A percentile compares a stretch with the other conserved stretches of the same genome.
These are phyloP conservation scores for Epichloe gansuensis DNA, from an alignment of 2,329 filamentous ascomycete genomes.

Conservation along the genomic window DNA sequence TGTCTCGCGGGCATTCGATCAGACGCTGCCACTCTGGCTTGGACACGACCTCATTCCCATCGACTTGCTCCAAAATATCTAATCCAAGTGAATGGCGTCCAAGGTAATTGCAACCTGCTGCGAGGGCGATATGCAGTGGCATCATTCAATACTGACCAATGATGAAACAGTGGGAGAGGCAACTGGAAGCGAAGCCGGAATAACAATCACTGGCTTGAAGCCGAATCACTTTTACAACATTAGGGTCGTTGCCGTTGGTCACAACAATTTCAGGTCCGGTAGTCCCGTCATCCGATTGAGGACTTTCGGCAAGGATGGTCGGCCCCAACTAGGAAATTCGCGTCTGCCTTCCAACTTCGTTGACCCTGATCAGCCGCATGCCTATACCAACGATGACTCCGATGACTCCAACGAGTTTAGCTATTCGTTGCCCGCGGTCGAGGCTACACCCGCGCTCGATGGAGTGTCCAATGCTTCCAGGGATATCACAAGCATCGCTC, in stretches of 20 bases:
- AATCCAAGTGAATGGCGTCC: constrained; percentile 86
- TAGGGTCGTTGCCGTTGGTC: constrained; percentile 79
- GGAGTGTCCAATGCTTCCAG: constrained; percentile 47
- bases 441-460: constrained; percentile 49
- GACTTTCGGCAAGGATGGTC: constrained; percentile 55
- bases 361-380: constrained; percentile 34
- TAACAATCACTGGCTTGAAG: constrained; percentile 76
- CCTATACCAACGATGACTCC: constrained; percentile 27
- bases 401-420: constrained; percentile 34
- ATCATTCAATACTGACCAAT: not conserved
- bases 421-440: constrained; percentile 41
- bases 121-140: not conserved
- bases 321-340: constrained; percentile 44
- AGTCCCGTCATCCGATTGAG: constrained; percentile 75
- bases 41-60: constrained; percentile 59
- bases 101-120: constrained; percentile 45
- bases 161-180: constrained; percentile 64
- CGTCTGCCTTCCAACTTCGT: constrained; percentile 44
- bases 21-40: constrained; percentile 79
- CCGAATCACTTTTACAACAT: constrained; percentile 88
- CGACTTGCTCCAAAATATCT: constrained; percentile 72
- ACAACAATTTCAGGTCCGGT: constrained; percentile 83
- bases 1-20: constrained; percentile 81
- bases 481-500: constrained; percentile 41
- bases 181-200: constrained; percentile 39